Evolutionary conservation across 352 stramenopile genomes (phyloP), one percentile per base, ranked within the genome.

Genomic region (Saprolegnia diclina): DNA sequence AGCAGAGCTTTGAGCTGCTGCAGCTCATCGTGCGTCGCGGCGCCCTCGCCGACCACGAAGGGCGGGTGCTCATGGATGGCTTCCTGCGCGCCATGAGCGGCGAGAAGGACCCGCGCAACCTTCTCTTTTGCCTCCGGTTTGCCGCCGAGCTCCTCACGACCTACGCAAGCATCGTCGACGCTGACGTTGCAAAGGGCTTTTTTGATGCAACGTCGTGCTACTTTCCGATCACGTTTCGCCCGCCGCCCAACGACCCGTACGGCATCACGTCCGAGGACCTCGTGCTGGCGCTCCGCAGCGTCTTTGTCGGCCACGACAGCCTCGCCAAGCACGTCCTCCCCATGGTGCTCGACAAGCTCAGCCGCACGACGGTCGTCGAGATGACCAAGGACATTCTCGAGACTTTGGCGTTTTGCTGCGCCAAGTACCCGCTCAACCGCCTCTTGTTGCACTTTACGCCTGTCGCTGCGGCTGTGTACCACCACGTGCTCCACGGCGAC

Each of bases 181-280:
- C 89, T n/a, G 74, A 76, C 22, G 66, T 91, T 37, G 73, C 90
- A 68, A 77, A 92, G 74, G 84, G 92, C 57, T 92, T 95, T 67
- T 96, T 97, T 57, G 85, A 96, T 59, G 76, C 92, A n/a, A 86
- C 90, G 22, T 94, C 88, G 37, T 96, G 88, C 76, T 97, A 97
- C 71, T 97, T 96, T 54, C 89, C 89, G 5, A 96, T 97, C 65
- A 97, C 91, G 67, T 97, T 97, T 71, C 94, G 83, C 44, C 89
- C 89, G 50, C 89, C 89, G 21, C 88, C 88, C 4, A 96, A 97
- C 56, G 87, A 96, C 63, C 89, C 89, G 66, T 93, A 97, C 72
- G 89, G 88, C 37, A 96, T 97, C 72, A 96, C 86, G 68, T 89
- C 88, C 4, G 87, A 96, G 57, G 84, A 87, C 53, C 79, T 94